A percentile compares a stretch with the other conserved stretches of the same genome.
These are phyloP conservation scores for Pelargonium australe DNA, from an alignment of 441 rosid species.

Conservation along the genomic window DNA sequence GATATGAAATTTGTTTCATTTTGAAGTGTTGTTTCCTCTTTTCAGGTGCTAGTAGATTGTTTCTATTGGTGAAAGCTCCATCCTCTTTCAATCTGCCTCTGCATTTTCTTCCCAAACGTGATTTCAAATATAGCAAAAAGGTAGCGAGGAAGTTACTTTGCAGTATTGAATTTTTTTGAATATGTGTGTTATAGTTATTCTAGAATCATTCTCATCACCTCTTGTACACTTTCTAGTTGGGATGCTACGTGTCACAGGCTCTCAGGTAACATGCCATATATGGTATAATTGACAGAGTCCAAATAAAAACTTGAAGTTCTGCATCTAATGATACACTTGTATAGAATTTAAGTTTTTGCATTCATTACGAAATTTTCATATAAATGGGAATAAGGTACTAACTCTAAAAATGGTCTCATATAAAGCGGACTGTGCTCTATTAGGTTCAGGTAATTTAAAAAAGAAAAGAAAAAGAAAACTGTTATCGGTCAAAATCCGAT, in stretches of 20 bases:
- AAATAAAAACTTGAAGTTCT: not conserved
- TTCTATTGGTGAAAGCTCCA: conserved; percentile 72
- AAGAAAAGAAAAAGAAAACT: no score
- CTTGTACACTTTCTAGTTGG: not conserved
- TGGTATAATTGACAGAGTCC: not conserved
- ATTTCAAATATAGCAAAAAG: conserved; percentile 77
- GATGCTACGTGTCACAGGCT: not conserved
- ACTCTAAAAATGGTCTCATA: not conserved
- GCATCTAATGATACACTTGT: not conserved
- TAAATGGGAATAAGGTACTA: not conserved
- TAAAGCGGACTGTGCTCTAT: not conserved
- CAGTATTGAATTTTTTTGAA: not conserved
- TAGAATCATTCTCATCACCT: not conserved
- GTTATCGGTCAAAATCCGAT: no score
- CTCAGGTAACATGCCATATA: no score
- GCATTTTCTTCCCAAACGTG: conserved; percentile 94
- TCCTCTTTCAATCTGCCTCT: conserved; percentile 56
- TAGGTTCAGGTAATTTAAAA: not conserved
- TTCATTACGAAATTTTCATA: not conserved
- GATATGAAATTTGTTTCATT: conserved; percentile 9
- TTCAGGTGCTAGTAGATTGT: conserved; percentile 70
- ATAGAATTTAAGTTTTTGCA: not conserved
- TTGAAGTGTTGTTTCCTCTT: conserved; percentile 13
- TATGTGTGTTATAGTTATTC: not conserved
- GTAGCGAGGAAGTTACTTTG: conserved; percentile 25